Evolutionary conservation across 805 yeast genomes (phyloP).

Genomic region (Starmerella bombicola): DNA sequence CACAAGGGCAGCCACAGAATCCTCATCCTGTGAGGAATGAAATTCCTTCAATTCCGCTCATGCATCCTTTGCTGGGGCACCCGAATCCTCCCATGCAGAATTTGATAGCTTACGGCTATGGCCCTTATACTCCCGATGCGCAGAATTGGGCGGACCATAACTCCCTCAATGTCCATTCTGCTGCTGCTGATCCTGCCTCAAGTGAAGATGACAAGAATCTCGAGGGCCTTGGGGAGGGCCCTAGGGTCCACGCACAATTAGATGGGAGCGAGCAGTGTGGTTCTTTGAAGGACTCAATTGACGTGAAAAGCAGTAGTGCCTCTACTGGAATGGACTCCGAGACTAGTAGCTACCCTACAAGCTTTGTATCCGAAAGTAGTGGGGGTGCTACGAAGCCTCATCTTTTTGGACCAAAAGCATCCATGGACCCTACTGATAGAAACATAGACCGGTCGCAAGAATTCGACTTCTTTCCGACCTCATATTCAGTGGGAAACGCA

Average conservation of each 20-base stretch:
- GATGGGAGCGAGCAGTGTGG: no score
- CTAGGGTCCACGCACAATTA: no score
- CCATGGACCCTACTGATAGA: background rate
- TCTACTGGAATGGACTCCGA: background rate
- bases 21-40: background rate
- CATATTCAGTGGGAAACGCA: background rate
- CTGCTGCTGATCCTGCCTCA: background rate
- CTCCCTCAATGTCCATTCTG: background rate
- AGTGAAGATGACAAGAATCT: background rate
- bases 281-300: background rate
- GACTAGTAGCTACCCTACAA: background rate
- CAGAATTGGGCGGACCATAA: background rate
- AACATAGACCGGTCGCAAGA: background rate
- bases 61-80: background rate
- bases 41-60: background rate
- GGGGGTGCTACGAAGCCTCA: background rate
- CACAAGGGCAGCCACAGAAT: background rate
- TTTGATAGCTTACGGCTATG: slow-evolving; percentile 1
- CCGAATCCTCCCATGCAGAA: slow-evolving; percentile 1
- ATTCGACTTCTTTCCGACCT: background rate
- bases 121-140: background rate
- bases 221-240: no score
- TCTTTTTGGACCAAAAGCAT: background rate
- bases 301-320: background rate
- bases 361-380: background rate